Evolutionary conservation across 306 rosid species (phyloP).

Genomic region (Trifolium fragiferum): DNA sequence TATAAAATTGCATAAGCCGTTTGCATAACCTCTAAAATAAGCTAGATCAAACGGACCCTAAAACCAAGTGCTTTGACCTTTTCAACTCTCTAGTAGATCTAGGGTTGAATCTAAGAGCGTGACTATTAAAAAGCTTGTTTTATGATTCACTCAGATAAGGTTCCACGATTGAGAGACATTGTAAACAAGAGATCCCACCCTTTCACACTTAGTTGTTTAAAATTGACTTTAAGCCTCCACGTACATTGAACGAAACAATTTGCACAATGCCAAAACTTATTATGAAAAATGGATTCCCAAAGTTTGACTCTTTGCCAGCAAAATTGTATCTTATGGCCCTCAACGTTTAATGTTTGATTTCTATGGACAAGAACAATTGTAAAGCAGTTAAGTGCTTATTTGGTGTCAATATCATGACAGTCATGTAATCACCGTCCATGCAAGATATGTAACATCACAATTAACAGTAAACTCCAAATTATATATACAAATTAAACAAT

Average conservation of each 20-base stretch:
- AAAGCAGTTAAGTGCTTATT: not conserved
- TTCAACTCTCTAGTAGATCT: too few relatives aligned
- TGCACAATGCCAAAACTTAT: not conserved
- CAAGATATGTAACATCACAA: not conserved
- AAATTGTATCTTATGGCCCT: not conserved
- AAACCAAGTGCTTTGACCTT: too few relatives aligned
- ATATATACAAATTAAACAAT: not conserved
- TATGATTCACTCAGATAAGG: not conserved
- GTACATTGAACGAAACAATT: not conserved
- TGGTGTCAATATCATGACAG: conserved; percentile 4
- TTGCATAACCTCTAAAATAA: too few relatives aligned
- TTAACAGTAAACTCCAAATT: not conserved
- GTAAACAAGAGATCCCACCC: not conserved
- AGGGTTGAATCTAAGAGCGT: too few relatives aligned
- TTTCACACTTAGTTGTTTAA: not conserved
- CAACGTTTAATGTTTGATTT: not conserved
- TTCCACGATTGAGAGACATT: not conserved
- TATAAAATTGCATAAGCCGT: too few relatives aligned
- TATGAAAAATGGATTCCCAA: not conserved
- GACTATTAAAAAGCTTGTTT: not conserved
- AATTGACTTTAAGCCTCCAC: not conserved
- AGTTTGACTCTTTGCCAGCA: not conserved
- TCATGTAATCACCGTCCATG: not conserved
- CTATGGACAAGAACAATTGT: conserved; percentile 14
- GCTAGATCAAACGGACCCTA: too few relatives aligned